Conservation (phyloP, 805 yeast species). For the Ogataea degrootiae region DNA sequence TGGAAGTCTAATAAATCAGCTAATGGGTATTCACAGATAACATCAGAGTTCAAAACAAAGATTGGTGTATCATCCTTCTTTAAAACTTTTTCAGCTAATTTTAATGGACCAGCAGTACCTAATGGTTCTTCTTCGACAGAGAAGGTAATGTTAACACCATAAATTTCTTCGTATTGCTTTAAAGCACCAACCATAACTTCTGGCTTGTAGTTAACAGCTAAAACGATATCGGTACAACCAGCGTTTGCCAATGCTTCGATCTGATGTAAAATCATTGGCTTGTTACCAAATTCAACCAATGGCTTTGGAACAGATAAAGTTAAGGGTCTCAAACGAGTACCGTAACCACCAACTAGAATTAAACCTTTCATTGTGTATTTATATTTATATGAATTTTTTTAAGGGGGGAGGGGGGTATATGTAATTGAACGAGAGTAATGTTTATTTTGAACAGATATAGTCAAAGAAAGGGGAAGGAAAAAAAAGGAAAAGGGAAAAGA, state of each 20-base stretch:
- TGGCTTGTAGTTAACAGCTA: slow-evolving; percentile 99
- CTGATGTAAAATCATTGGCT: slow-evolving; percentile 98
- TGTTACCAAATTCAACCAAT: slow-evolving; percentile 95
- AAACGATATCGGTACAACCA: slow-evolving; percentile 97
- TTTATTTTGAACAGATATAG: neutral
- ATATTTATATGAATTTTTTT: neutral
- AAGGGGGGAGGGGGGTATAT: neutral
- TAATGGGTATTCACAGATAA: slow-evolving; percentile 98
- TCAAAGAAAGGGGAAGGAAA: slow-evolving; percentile 10
- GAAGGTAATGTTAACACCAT: slow-evolving; percentile 92
- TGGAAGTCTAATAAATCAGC: slow-evolving; percentile 89
- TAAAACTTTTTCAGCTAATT: slow-evolving; percentile 90
- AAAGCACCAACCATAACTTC: slow-evolving; percentile 97
- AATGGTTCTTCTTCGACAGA: slow-evolving; percentile 99
- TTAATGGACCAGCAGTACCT: slow-evolving; percentile 99
- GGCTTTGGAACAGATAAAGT: slow-evolving; percentile 95
- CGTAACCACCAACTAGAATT: slow-evolving; percentile 98
- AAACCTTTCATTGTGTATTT: slow-evolving; percentile 73
- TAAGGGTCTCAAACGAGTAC: slow-evolving; percentile 99
- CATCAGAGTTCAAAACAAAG: slow-evolving; percentile 97
- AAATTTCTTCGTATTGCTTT: slow-evolving; percentile 89
- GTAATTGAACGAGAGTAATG: slow-evolving; percentile 4
- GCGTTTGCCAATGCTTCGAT: slow-evolving; percentile 97
- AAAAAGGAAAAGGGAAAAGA: slow-evolving; percentile 1
- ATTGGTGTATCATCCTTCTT: slow-evolving; percentile 95